A percentile compares a stretch with the other conserved stretches of the same genome.
These are phyloP conservation scores for Podospora pseudopauciseta DNA, from an alignment of 495 filamentous ascomycete species.

Conservation along the genomic window DNA sequence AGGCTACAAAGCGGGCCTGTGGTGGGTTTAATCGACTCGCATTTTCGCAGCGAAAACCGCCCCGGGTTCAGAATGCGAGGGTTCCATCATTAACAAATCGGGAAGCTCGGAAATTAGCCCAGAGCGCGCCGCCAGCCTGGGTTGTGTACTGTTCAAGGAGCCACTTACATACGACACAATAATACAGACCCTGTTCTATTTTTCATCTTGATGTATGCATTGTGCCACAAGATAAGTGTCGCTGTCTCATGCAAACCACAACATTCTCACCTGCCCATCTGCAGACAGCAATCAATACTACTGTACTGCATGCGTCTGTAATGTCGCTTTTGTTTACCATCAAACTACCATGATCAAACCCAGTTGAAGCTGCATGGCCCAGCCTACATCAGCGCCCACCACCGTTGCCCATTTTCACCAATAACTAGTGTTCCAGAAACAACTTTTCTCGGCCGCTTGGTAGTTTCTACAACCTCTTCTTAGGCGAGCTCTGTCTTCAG, in stretches of 20 bases:
- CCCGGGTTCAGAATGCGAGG: not conserved
- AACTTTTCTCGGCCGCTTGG: not conserved
- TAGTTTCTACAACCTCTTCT: not conserved
- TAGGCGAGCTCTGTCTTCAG: conserved; percentile 60
- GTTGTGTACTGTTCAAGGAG: not conserved
- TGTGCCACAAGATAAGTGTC: no score
- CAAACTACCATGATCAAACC: not conserved
- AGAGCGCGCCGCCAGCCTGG: not conserved
- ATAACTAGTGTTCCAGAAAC: not conserved
- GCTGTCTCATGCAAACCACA: not conserved
- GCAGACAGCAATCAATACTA: not conserved
- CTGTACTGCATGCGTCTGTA: not conserved
- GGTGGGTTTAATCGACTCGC: not conserved
- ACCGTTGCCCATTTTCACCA: not conserved
- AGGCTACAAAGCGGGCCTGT: not conserved
- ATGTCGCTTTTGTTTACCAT: conserved; percentile 2
- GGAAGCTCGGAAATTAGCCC: conserved; percentile 2
- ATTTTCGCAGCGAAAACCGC: not conserved
- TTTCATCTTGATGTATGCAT: no score
- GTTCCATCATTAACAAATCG: conserved; percentile 1
- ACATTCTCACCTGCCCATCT: not conserved
- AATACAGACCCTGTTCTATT: no score
- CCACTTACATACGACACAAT: not conserved
- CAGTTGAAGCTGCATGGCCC: not conserved
- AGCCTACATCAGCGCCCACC: not conserved